Conservation (phyloP, 2,329 filamentous ascomycete genomes). For the Daldinia eschscholtzii region DNA sequence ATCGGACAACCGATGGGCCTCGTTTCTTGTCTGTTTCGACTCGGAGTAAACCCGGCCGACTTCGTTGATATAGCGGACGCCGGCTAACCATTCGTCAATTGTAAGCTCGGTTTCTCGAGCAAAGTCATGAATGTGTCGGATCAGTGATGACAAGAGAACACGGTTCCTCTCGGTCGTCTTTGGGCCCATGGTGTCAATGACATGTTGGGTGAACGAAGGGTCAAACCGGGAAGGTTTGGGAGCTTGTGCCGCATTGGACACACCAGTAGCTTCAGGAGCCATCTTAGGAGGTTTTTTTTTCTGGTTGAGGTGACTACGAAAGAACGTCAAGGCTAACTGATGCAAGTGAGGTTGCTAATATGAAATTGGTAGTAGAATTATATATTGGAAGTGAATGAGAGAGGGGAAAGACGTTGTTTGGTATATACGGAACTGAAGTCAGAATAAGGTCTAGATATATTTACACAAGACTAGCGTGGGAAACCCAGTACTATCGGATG, state of each 20-base stretch:
- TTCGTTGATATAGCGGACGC: constrained; percentile 80
- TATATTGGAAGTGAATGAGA: not conserved
- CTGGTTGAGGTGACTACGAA: not conserved
- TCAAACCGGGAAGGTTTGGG: constrained; percentile 68
- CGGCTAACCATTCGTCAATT: constrained; percentile 80
- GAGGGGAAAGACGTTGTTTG: not conserved
- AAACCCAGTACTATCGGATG: constrained; percentile 15
- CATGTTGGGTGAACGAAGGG: constrained; percentile 80
- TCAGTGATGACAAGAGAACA: constrained; percentile 72
- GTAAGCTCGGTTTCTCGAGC: constrained; percentile 82
- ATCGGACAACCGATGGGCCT: constrained; percentile 79
- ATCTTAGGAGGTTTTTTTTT: constrained; percentile 32
- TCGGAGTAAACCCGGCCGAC: constrained; percentile 71
- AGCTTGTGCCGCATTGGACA: constrained; percentile 48
- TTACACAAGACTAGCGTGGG: constrained; percentile 11
- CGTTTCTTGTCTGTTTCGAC: constrained; percentile 76
- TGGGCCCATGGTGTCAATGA: constrained; percentile 79
- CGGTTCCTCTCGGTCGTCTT: constrained; percentile 74
- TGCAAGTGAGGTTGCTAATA: not conserved
- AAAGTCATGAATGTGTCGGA: constrained; percentile 83
- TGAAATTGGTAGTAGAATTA: not conserved
- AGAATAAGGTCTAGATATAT: constrained; percentile 26
- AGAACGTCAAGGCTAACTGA: not conserved
- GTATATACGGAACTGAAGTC: constrained; percentile 18
- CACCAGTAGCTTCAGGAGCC: constrained; percentile 48